Evolutionary conservation across 2,329 filamentous ascomycete genomes (phyloP), one percentile per base, ranked within the genome.

Genomic region (Penicillium palitans): DNA sequence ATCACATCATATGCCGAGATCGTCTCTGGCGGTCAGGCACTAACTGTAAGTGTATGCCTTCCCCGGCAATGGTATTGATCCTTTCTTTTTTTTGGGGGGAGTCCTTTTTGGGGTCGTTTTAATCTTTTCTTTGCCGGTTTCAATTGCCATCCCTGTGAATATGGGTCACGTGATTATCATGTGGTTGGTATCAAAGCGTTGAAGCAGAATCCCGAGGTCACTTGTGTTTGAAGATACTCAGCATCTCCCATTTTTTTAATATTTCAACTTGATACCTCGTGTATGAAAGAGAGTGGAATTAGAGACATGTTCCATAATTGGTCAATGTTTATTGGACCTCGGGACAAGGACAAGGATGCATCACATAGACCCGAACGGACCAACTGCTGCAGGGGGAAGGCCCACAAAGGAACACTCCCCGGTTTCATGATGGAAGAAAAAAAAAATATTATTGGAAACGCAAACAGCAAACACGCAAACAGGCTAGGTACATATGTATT

Each of bases 361-460:
- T 52, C 44, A 58, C 24, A 42, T 37, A 25, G 27, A 35, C 29
- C 24, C 37, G 52, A 42, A 55, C 35, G 33, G 49, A 27, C 55
- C 50, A 42, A 54, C 50, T 54, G 27, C 50, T 54, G 55, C 55
- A 58, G 55, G 55, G 55, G 33, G 50, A 37, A 57, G 55, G 42
- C 37, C 55, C 55, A 58, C 55, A 31, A 42, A 50, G 42, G 44
- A 37, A 54, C 35, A 24, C 27, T 29, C 37, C 49, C 55, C 50
- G 55, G 50, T 58, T 58, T 58, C 55, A 58, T 37, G 35, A 41
- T 48, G 10, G n/a, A 54, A 37, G 12, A 27, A 25, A 21, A 21
- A 29, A 13, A 15, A 17, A 25, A 24, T 2, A 40, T 19, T 21
- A 40, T 25, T 29, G 6, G 21, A 47, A 12, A 31, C 29, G 9